Conservation (phyloP, 2,329 filamentous ascomycete genomes). For the Apiospora phragmitis region DNA sequence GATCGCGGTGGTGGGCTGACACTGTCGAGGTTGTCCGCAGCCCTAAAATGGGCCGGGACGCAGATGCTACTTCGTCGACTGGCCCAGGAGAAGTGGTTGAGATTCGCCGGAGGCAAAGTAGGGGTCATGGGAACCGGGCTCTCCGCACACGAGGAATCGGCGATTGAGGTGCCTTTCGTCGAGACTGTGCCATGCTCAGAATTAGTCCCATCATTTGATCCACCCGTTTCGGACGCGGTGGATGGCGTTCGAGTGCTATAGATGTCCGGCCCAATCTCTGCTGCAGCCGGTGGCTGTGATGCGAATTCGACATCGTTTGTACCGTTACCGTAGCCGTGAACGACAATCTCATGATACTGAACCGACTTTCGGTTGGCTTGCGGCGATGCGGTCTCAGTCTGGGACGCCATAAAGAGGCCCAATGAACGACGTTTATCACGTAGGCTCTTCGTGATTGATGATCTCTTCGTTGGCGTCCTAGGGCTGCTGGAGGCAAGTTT, state of each 20-base stretch:
- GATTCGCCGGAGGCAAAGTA: not conserved
- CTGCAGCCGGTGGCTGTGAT: not conserved
- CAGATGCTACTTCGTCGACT: constrained; percentile 11
- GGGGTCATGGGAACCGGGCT: not conserved
- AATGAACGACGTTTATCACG: not conserved
- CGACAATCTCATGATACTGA: not conserved
- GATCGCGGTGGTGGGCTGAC: not conserved
- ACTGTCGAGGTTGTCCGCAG: not conserved
- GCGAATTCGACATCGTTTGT: constrained; percentile 1
- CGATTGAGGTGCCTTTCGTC: not conserved
- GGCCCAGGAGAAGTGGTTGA: not conserved
- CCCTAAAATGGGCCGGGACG: not conserved
- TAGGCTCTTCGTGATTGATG: not conserved
- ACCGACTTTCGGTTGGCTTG: not conserved
- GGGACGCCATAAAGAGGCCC: not conserved
- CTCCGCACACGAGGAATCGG: not conserved
- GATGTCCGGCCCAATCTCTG: not conserved
- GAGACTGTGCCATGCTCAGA: not conserved
- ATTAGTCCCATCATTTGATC: not conserved
- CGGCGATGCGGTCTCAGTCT: not conserved
- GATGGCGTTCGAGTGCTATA: not conserved
- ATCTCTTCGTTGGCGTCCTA: not conserved
- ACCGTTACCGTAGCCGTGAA: not conserved
- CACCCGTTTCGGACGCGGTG: not conserved
- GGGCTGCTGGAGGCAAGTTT: not conserved